Percentiles rank a stretch among this genome's conserved stretches.
phyloP scores from a whole-genome alignment of 495 filamentous ascomycete genomes.

The Penicillium dipodomyicola region DNA sequence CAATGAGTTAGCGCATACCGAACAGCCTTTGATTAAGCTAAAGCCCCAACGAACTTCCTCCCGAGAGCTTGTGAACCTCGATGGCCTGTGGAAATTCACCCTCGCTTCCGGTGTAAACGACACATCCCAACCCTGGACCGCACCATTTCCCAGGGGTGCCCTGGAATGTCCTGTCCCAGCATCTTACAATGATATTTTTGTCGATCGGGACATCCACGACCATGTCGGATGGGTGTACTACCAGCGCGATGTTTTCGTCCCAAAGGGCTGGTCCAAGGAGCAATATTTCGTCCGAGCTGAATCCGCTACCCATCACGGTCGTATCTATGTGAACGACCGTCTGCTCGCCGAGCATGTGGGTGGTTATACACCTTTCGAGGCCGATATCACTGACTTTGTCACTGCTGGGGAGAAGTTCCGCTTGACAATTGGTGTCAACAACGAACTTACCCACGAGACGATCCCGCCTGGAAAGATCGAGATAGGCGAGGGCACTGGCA shows the following conservation, averaged over 20 bases:
- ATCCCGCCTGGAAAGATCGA: constrained; percentile 7
- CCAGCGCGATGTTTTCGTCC: constrained; percentile 7
- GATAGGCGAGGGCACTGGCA: background rate
- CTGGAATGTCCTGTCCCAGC: constrained; percentile 10
- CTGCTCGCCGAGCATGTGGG: constrained; percentile 9
- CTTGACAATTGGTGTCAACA: constrained; percentile 10
- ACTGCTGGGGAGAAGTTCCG: constrained; percentile 8
- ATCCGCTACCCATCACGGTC: constrained; percentile 5
- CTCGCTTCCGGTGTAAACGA: constrained; percentile 4
- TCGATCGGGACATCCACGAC: constrained; percentile 4
- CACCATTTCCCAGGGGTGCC: constrained; percentile 1
- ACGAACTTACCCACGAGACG: constrained; percentile 6
- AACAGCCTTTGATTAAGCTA: constrained; percentile 10
- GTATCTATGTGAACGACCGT: constrained; percentile 6
- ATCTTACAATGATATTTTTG: constrained; percentile 9
- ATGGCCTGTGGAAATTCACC: constrained; percentile 10
- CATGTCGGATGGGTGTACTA: constrained; percentile 12
- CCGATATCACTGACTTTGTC: background rate
- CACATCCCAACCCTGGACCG: constrained; percentile 6
- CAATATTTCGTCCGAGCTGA: constrained; percentile 9
- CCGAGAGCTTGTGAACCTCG: constrained; percentile 6
- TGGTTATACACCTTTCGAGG: constrained; percentile 10
- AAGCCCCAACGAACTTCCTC: constrained; percentile 2
- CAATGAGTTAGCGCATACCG: background rate
- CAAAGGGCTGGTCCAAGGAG: constrained; percentile 10